A percentile compares a stretch with the other conserved stretches of the same genome.
Evolutionary conservation across 495 filamentous ascomycete genomes (phyloP).

Genomic region (Elaphomyces granulatus): DNA sequence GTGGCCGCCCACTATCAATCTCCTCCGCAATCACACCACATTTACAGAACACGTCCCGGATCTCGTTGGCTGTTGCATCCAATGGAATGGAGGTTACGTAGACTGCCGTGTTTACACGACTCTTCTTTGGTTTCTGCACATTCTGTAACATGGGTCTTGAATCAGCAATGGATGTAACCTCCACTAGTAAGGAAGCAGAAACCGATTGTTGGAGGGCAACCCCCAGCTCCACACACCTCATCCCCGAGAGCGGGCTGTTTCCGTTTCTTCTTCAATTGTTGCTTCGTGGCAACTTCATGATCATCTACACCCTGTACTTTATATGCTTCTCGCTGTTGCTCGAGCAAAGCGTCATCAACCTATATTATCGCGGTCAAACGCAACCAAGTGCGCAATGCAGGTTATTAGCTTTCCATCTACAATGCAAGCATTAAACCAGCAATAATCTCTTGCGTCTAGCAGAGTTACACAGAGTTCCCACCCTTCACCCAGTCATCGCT

Average conservation of each 20-base stretch:
- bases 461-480: no score
- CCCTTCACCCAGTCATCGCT: no score
- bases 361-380: conserved; percentile 17
- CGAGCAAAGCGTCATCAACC: conserved; percentile 67
- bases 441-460: no score
- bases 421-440: no score
- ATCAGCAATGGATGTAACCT: no score
- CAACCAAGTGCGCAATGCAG: conserved; percentile 18
- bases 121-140: conserved; percentile 43
- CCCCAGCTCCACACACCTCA: conserved; percentile 40
- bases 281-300: conserved; percentile 34
- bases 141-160: conserved; percentile 10
- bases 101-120: conserved; percentile 73
- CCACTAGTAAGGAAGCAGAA: no score
- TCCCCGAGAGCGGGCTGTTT: conserved; percentile 44
- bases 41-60: conserved; percentile 66
- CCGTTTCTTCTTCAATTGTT: conserved; percentile 56
- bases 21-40: conserved; percentile 91
- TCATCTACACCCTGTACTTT: conserved; percentile 54
- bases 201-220: background rate
- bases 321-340: conserved; percentile 66
- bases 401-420: conserved; percentile 1
- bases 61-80: conserved; percentile 64
- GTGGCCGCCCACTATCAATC: conserved; percentile 67
- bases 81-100: conserved; percentile 76